Percentiles rank a stretch among this genome's conserved stretches.
These are phyloP conservation scores for Aspergillus cristatus DNA, from an alignment of 495 filamentous ascomycete genomes.

Conservation along the genomic window DNA sequence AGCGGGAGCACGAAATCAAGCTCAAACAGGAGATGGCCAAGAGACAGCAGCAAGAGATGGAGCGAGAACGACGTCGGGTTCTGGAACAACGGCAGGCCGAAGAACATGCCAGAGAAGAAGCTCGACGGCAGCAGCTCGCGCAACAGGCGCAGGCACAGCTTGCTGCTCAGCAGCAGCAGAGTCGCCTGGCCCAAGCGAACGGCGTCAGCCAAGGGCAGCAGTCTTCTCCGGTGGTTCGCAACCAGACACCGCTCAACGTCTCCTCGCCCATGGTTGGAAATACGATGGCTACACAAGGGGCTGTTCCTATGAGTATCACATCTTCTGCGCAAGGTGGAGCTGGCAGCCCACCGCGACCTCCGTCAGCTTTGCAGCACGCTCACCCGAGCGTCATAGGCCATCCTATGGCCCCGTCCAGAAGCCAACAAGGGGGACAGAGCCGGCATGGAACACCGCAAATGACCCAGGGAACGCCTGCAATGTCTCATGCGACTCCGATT, in stretches of 20 bases:
- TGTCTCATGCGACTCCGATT: conserved; percentile 61
- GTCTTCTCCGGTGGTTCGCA: conserved; percentile 70
- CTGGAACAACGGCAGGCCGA: conserved; percentile 40
- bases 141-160: conserved; percentile 45
- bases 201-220: conserved; percentile 58
- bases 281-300: conserved; percentile 37
- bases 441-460: conserved; percentile 74
- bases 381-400: conserved; percentile 57
- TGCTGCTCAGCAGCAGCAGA: conserved; percentile 38
- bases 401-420: conserved; percentile 67
- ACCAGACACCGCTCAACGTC: conserved; percentile 67
- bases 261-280: conserved; percentile 68
- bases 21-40: conserved; percentile 43
- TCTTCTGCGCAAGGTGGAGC: conserved; percentile 65
- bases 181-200: conserved; percentile 42
- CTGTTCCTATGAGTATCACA: conserved; percentile 70
- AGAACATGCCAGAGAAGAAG: conserved; percentile 39
- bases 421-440: conserved; percentile 71
- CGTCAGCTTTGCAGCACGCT: conserved; percentile 67
- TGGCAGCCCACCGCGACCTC: conserved; percentile 65
- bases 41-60: conserved; percentile 39
- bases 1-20: conserved; percentile 57
- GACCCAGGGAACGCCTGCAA: conserved; percentile 67
- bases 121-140: conserved; percentile 32
- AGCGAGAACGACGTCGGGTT: conserved; percentile 32